Conservation (phyloP, 441 rosid genomes). For the Rhodomyrtus psidioides region DNA sequence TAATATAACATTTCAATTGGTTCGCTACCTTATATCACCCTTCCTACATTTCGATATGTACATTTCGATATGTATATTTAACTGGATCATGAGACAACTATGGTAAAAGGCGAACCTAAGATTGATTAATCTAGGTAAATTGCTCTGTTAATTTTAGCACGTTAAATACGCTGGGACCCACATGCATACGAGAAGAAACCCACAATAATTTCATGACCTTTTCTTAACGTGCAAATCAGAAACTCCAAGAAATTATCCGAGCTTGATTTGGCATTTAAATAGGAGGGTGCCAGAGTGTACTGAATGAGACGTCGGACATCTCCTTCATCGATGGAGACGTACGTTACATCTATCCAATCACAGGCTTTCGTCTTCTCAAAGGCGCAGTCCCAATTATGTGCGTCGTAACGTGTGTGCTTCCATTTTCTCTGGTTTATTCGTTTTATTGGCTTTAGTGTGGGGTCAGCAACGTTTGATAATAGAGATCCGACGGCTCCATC, state of each 20-base stretch:
- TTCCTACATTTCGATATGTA: not conserved
- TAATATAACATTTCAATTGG: not conserved
- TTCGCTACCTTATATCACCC: not conserved
- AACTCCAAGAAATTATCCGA: not conserved
- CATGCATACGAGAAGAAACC: not conserved
- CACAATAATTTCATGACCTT: not conserved
- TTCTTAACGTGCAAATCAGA: not conserved
- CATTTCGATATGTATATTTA: too few relatives aligned
- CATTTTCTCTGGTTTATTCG: too few relatives aligned
- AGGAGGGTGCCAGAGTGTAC: not conserved
- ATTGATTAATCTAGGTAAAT: not conserved
- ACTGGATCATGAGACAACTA: not conserved
- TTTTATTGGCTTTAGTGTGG: too few relatives aligned
- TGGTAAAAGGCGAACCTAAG: not conserved
- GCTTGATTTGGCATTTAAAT: not conserved
- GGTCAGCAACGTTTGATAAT: too few relatives aligned
- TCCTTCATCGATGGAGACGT: not conserved
- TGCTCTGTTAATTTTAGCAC: not conserved
- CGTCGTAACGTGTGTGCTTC: too few relatives aligned
- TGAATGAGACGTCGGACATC: not conserved
- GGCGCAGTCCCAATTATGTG: too few relatives aligned
- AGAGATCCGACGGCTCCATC: too few relatives aligned
- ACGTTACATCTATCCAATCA: not conserved
- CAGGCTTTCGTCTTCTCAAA: too few relatives aligned
- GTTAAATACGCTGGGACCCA: not conserved